Evolutionary conservation across 306 rosid species (phyloP), one percentile per base, ranked within the genome.

Genomic region (Dryas drummondii): DNA sequence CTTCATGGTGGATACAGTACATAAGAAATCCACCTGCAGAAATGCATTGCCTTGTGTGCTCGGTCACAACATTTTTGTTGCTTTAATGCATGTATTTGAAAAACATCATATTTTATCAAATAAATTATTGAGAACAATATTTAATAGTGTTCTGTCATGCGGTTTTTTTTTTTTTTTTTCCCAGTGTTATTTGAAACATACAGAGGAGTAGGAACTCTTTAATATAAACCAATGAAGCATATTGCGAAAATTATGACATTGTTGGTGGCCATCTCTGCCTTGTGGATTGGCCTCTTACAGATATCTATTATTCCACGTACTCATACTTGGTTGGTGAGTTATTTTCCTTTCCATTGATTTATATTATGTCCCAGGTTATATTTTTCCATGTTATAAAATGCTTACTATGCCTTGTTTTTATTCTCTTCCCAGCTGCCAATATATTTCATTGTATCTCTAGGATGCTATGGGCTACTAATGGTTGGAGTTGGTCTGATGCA

Each of bases 401-500:
- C 82, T 81, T 48, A 74, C 80, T 3, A 12, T 78, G 22, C 68
- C 56, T 46, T 75, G 64, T 76, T 73, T 61, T 37, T 48, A 54
- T 76, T 66, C 50, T 78, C 55, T 73, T 61, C 68, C 85, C 92
- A 91, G 93, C 90, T 91, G 63, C 97, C 97, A 12, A 79, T 93
- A 72, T 93, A 91, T 83, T 86, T 91, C 68, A 71, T 93, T 41
- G 88, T 91, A 26, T 82, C 96, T 60, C 88, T 93, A 65, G 98
- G 98, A 82, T 93, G 98, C 85, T 93, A 93, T 46, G 97, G 98
- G 74, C 81, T 91, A 17, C 80, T 93, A 75, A 91, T 93, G 98
- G 97, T 93, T 70, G 97, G 98, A 82, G 82, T 93, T 66, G 98
- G 98, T 84, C 79, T 93, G 69, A 82, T 93, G 86, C 83, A 75